These are phyloP conservation scores for Aspergillus pseudoterreus DNA, from an alignment of 2,329 filamentous ascomycete species.

Conservation along the genomic window DNA sequence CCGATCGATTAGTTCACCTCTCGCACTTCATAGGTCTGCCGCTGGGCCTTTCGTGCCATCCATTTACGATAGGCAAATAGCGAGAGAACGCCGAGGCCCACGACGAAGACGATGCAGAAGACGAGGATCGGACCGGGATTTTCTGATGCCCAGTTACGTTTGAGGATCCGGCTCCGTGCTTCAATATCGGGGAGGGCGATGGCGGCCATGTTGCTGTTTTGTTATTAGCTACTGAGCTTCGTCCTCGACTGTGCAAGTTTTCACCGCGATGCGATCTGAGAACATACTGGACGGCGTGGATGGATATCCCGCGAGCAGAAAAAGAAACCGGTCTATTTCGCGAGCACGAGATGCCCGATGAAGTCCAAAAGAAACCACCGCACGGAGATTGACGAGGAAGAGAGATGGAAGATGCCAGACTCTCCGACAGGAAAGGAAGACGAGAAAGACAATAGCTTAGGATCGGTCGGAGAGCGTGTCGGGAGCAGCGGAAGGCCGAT, in stretches of 20 bases:
- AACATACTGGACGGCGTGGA: too few relatives aligned
- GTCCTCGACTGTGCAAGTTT: background rate
- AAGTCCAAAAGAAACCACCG: background rate
- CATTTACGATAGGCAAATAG: conserved; percentile 50
- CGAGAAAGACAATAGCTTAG: background rate
- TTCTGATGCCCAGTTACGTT: conserved; percentile 52
- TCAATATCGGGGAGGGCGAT: conserved; percentile 22
- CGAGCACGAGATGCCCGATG: background rate
- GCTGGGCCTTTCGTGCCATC: conserved; percentile 27
- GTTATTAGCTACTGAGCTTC: background rate
- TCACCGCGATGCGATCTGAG: too few relatives aligned
- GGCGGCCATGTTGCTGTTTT: conserved; percentile 20
- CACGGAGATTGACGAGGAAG: background rate
- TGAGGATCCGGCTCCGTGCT: conserved; percentile 33
- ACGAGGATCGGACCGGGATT: conserved; percentile 62
- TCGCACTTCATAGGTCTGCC: conserved; percentile 14
- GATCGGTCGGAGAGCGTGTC: background rate
- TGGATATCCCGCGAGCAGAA: too few relatives aligned
- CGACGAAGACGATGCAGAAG: conserved; percentile 58
- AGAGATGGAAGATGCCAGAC: background rate
- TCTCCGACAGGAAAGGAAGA: too few relatives aligned
- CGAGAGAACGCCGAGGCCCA: conserved; percentile 48
- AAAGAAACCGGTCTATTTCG: too few relatives aligned
- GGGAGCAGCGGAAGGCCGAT: conserved; percentile 7
- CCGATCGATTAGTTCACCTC: conserved; percentile 2